Conservation (phyloP, 768 basidiomycete genomes). For the Lactarius hengduanensis region DNA sequence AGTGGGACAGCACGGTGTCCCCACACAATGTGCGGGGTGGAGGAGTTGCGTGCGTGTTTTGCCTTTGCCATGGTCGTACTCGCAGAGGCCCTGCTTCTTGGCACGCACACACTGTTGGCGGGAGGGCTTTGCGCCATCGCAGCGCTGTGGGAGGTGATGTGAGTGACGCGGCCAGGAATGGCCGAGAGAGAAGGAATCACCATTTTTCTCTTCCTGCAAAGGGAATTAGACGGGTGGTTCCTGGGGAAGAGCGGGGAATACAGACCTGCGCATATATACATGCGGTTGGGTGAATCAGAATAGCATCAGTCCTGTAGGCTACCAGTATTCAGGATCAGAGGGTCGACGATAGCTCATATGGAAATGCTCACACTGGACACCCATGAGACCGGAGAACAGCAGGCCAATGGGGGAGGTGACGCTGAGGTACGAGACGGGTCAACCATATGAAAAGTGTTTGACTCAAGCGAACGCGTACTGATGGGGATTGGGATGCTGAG, state of each 20-base stretch:
- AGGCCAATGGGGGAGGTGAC: slow-evolving; percentile 16
- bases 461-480: slow-evolving; percentile 47
- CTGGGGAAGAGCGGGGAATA: neutral
- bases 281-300: slow-evolving; percentile 26
- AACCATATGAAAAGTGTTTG: slow-evolving; percentile 38
- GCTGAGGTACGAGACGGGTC: slow-evolving; percentile 10
- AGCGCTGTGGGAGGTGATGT: slow-evolving; percentile 48
- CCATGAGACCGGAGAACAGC: slow-evolving; percentile 25
- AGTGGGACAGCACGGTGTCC: too few species aligned
- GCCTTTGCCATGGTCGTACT: slow-evolving; percentile 83
- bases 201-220: slow-evolving; percentile 30
- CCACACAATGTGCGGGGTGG: slow-evolving; percentile 27
- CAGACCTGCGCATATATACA: slow-evolving; percentile 34
- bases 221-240: slow-evolving; percentile 6
- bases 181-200: slow-evolving; percentile 5
- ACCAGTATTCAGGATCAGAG: neutral
- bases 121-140: slow-evolving; percentile 73
- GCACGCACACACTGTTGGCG: slow-evolving; percentile 78
- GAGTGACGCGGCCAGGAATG: neutral
- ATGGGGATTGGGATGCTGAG: slow-evolving; percentile 36
- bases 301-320: slow-evolving; percentile 14
- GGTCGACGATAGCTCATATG: neutral
- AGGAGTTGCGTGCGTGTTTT: slow-evolving; percentile 79
- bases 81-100: slow-evolving; percentile 72
- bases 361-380: slow-evolving; percentile 12